Evolutionary conservation across 2,329 filamentous ascomycete species (phyloP), one percentile per base, ranked within the genome.

Genomic region (Colletotrichum aenigma): DNA sequence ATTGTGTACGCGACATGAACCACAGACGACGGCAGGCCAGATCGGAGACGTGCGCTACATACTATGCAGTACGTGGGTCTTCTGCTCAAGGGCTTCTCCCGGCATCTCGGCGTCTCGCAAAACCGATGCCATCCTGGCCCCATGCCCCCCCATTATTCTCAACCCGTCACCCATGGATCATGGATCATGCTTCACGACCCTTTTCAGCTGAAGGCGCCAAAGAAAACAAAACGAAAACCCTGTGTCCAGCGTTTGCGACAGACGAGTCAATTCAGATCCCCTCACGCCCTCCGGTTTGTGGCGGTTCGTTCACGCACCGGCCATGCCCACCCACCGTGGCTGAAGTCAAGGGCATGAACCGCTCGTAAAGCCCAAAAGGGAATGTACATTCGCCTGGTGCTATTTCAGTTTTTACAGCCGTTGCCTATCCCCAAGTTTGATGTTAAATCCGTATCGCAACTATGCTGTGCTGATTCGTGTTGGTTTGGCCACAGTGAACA

Each of bases 41-140:
- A 48, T 48, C 43, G 43, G 4, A 48, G 43, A 21, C 43, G 43
- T 48, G n/a, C 55, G 26, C 21, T 24, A 26, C 13, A 26, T 26
- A 26, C 26, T 26, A 26, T 5, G 26, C 26, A 26, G 26, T 24
- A 64, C 52, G 62, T 67, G 52, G 70, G 64, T 61, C 67, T 43
- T 36, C 36, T 61, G 34, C 15, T 68, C 21, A 38, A 66, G 72
- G 72, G 68, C 55, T 55, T 71, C 68, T 61, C 68, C 72, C 72
- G 72, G 72, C 68, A 71, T 75, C 55, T 75, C 68, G 72, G 72
- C 38, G 36, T 75, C 72, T 71, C 72, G 72, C 68, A 71, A 55
- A 66, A 69, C 71, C 36, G 66, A 30, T 28, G 48, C n/a, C 28
- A 55, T 65, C 38, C n/a, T 38, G 26, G 24, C 16, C 32, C 70